Evolutionary conservation across 2,329 filamentous ascomycete genomes (phyloP), one percentile per base, ranked within the genome.

Genomic region (Knufia fluminis): DNA sequence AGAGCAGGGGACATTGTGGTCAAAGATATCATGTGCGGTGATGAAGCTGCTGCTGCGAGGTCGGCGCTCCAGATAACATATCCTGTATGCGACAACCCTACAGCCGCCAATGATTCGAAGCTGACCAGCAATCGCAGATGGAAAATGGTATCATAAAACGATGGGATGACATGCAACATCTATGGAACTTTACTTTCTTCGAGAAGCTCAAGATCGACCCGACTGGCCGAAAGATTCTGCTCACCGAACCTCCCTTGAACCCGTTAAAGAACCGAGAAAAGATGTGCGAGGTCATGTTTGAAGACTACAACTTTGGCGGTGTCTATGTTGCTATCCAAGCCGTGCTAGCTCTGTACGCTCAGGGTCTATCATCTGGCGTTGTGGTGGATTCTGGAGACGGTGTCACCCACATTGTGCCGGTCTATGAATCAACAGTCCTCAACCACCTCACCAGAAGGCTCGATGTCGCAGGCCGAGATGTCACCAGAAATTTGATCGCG

Each of bases 1-100:
- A 74, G 83, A 79, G 70, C 85, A 80, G 72, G 76, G 54, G 79
- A 83, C 62, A 77, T 83, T 56, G 74, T 83, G 59, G 80, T 90
- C 70, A 97, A 96, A 78, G 92, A 98, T 73, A 96, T 98, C 67
- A 98, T 98, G 92, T 97, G 91, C 72, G 92, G 92, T 67, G 92
- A 98, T 72, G 91, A 98, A 73, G 92, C 92, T 44, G 90, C 92
- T 14, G 89, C 89, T 48, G 91, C 92, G 58, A 83, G 92, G 63
- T 95, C 86, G 55, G 95, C 96, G 89, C 82, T 98, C 54, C 92
- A 98, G 70, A 94, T 98, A 65, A 94, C 85, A 69, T 98, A 98
- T 68, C 92, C 92, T 60, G 80, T 84, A 78, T 60, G 77, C 62
- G 44, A 33, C 51, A 46, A 52, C 48, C 52, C 42, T 8, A 28